phyloP scores from a whole-genome alignment of 2,329 filamentous ascomycete genomes.

The Sphaerulina musiva region DNA sequence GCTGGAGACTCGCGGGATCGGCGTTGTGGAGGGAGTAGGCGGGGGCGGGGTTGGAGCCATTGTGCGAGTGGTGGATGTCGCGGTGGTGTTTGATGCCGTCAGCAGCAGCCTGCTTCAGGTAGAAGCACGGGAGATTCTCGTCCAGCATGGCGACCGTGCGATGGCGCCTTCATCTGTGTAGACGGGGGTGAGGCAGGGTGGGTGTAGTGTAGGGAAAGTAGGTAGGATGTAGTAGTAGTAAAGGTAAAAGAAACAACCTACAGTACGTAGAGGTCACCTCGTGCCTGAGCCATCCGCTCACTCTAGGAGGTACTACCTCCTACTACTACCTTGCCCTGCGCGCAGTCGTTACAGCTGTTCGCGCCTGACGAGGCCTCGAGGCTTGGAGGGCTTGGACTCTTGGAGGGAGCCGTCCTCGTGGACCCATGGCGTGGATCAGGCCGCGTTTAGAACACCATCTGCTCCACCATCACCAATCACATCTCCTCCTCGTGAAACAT shows the following conservation, averaged over 20 bases:
- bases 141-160: conserved; percentile 16
- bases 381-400: background rate
- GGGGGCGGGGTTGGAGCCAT: conserved; percentile 72
- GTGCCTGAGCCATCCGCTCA: too few species aligned
- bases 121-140: conserved; percentile 67
- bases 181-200: too few species aligned
- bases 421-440: background rate
- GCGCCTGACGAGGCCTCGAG: background rate
- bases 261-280: too few species aligned
- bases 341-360: background rate
- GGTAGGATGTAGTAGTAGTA: too few species aligned
- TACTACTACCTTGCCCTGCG: too few species aligned
- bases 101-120: conserved; percentile 49
- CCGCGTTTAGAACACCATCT: background rate
- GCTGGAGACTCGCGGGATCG: conserved; percentile 55
- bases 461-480: background rate
- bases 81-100: conserved; percentile 48
- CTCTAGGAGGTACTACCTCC: too few species aligned
- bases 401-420: background rate
- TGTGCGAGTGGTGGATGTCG: conserved; percentile 54
- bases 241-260: too few species aligned
- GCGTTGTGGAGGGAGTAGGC: conserved; percentile 74
- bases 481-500: background rate
- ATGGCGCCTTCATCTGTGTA: too few species aligned
- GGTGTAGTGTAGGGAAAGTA: too few species aligned